Base-by-base conservation (phyloP, 768 basidiomycete species). In the Lentinula guzmanii region DNA sequence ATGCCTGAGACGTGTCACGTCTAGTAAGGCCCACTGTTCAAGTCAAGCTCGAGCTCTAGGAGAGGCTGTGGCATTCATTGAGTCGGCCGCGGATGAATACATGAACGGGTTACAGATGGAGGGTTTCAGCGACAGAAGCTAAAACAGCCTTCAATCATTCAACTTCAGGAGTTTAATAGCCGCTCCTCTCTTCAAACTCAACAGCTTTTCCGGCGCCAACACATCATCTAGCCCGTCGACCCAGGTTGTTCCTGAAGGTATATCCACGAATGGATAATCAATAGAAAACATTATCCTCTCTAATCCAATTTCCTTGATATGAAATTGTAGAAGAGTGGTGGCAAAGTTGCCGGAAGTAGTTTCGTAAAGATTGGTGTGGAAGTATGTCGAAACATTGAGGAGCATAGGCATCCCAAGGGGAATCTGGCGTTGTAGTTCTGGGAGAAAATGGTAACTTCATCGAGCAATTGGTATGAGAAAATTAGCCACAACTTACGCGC, bases 321-420 rank as follows among this genome's bases (percentile, higher is more conserved):
- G 77, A 61, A 78, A 77, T 42, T 76, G 56, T 11, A 78, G 67
- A 8, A 79, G 71, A 21, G 66, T 61, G 1, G 77, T 77, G 3
- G 73, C 74, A 57, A 79, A 78, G 60, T 77, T 76, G 1, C 77
- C 77, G 10, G 77, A 76, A 0, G 73, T 72, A 0, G 77, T 79
- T 62, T 77, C 76, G 59, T 71, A 75, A 7, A 79, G 65, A 48
- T 77, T 79, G 28, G 72, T 74, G 16, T 67, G 65, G 70, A 74
- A 77, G 55, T 79, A 79, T 0, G 70, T 71, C 1, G 75, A 71
- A 5, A 71, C 68, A 52, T 77, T 77, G 45, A 66, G 68, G 53
- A 71, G 69, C 75, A 79, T 79, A 0, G 72, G 70, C 65, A 77
- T 72, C 5, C 58, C 58, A 13, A 50, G 28, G 21, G 58, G 58